These are phyloP conservation scores for Epichloe glyceriae DNA, from an alignment of 2,329 filamentous ascomycete genomes.

Conservation along the genomic window DNA sequence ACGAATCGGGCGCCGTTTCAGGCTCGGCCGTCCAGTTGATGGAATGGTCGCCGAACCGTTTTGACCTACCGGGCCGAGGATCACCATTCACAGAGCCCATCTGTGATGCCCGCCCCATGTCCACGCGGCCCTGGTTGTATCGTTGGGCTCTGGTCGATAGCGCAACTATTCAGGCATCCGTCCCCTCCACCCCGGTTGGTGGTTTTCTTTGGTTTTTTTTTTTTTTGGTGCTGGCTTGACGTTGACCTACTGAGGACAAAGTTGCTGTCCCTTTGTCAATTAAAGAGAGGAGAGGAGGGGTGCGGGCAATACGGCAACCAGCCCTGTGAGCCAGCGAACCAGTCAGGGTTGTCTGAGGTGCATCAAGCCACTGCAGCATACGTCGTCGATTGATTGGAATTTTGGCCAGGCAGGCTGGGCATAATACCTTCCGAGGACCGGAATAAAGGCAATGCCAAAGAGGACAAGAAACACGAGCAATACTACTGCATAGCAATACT, in stretches of 20 bases:
- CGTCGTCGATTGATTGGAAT: conserved; percentile 11
- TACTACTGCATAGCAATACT: neutral
- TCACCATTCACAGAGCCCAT: conserved; percentile 18
- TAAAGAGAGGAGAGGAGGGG: neutral
- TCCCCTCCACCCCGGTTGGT: neutral
- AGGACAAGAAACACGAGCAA: neutral
- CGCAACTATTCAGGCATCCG: neutral
- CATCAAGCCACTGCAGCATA: conserved; percentile 10
- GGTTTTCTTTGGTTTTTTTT: conserved; percentile 8
- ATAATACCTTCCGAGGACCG: neutral
- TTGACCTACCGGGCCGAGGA: conserved; percentile 15
- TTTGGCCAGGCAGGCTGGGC: neutral
- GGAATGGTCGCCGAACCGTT: conserved; percentile 11
- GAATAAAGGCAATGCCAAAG: neutral
- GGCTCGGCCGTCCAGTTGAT: conserved; percentile 8
- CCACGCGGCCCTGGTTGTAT: conserved; percentile 12
- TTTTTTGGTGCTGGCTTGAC: neutral
- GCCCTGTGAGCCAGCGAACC: conserved; percentile 8
- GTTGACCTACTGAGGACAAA: neutral
- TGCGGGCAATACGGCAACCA: conserved; percentile 4
- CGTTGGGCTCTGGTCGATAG: conserved; percentile 14
- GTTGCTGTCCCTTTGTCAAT: neutral
- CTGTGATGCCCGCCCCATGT: conserved; percentile 19
- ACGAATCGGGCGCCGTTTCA: conserved; percentile 12
- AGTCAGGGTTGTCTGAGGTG: conserved; percentile 14